Base-by-base conservation (phyloP, 345 rosid species). In the Raphanus raphanistrum region DNA sequence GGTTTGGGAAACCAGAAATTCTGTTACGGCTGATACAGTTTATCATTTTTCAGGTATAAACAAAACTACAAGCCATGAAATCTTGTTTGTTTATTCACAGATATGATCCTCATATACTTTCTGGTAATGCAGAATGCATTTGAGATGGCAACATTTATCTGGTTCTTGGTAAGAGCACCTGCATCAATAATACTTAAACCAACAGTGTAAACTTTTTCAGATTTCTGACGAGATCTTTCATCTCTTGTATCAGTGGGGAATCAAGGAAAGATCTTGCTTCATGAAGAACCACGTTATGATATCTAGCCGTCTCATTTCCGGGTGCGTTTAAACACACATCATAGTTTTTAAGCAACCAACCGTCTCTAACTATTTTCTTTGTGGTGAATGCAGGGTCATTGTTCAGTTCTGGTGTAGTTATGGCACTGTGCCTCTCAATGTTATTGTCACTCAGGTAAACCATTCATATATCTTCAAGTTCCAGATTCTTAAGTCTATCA, bases 391-490 rank as follows among this genome's bases (percentile, higher is more conserved):
- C 87, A 92, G 98, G 80, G 84, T 89, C 68, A 79, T 94, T 45
- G 93, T 92, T 81, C 98, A 94, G 86, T 85, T 94, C 81, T 94
- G 96, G 98, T 92, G 98, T 72, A 92, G 98, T 86, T 85, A 90
- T 73, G 92, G 90, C 80, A 94, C 97, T 3, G 97, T 90, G 64
- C 97, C 97, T 62, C 83, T 92, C 57, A 92, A 94, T 69, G 90
- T 92, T 33, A 89, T 94, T 10, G 87, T 94, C 29, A 88, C 97
- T 54, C 93, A 92, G 97, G 97, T 91, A 32, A 61, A 43, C 29
- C n/a, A 50, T 12, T 55, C 13, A 8, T 43, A 13, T 17, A 57
- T n/a, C 45, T 54, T 8, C 10, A 69, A 52, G 58, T 3, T 79
- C 64, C 25, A 65, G 8, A 28, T 2, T 63, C 15, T 16, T 63